Conservation (phyloP, 768 basidiomycete genomes). For the Suillus discolor region DNA sequence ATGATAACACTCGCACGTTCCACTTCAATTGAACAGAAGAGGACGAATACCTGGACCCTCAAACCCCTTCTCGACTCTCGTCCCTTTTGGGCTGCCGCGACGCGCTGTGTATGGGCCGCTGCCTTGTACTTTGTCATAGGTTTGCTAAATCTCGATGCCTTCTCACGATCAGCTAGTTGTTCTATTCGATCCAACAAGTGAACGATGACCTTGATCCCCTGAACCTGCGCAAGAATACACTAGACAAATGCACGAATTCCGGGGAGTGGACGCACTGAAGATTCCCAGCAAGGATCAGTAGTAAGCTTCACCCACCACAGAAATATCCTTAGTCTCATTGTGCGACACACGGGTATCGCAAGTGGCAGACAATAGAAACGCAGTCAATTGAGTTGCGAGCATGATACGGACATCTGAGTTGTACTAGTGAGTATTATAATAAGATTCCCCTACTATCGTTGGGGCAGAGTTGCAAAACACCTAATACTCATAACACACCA, state of each 20-base stretch:
- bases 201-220: conserved; percentile 70
- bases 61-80: conserved; percentile 40
- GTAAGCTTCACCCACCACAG: conserved; percentile 76
- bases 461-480: not conserved
- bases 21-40: conserved; percentile 73
- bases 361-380: conserved; percentile 76
- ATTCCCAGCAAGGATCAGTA: conserved; percentile 57
- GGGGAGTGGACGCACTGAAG: conserved; percentile 51
- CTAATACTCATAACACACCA: not conserved
- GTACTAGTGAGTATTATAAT: not conserved
- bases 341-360: conserved; percentile 68
- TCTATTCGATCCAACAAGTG: conserved; percentile 68
- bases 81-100: conserved; percentile 70
- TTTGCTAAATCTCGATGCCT: conserved; percentile 92
- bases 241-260: conserved; percentile 2
- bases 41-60: conserved; percentile 67
- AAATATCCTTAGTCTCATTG: conserved; percentile 72
- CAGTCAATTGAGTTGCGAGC: conserved; percentile 70
- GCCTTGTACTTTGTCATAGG: conserved; percentile 83
- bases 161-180: conserved; percentile 53
- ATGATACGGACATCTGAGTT: conserved; percentile 51
- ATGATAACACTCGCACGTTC: not conserved
- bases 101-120: conserved; percentile 61
- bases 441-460: not conserved
- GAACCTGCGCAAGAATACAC: conserved; percentile 14